Base-by-base conservation (phyloP, 345 rosid genomes). In the Psidium guajava region DNA sequence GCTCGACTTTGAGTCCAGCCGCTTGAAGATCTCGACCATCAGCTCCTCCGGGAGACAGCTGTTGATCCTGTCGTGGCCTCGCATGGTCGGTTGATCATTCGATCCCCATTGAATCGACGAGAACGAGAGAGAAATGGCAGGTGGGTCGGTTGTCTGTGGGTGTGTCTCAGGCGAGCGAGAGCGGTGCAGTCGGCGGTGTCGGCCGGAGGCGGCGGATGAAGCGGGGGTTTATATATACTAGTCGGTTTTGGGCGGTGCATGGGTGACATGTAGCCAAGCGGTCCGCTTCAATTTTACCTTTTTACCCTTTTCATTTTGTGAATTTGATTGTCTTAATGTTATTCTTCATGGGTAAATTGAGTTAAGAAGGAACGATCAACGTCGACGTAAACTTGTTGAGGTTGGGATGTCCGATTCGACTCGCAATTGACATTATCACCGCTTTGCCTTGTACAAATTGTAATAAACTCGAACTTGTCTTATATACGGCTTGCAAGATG, bases 11-110 rank as follows among this genome's bases (percentile, higher is more conserved):
- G 94, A 90, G 58, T 92, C 95, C 50, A 96, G 90, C 84, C 91
- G 96, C 84, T 87, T 84, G 90, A 96, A 90, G 87, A 95, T 91
- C 93, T 94, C 98, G 28, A 93, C 86, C 84, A 96, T 89, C 83
- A 95, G 84, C 89, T 96, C 99, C 69, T 94, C 98, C 89, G 98
- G 99, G 12, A 96, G 89, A 82, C 84, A 82, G 10, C 87, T 85
- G 91, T 96, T 96, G 84, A 95, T 94, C 95, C 90, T 89, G 89
- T 94, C 98, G 42, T 88, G 92, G 50, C 98, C 94, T 86, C 98
- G 86, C 99, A 96, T 92, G 11, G 54, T 28, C 59, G 22, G 28
- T 21, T 49, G 73, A 42, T 59, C 85, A 11, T 32, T 40, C 54
- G 52, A 20, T 51, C 28, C 74, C 42, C 11, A 51, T 56, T 32